These are phyloP conservation scores for Lodderomyces jiufengensis DNA, from an alignment of 1,139 yeast species.

Conservation along the genomic window DNA sequence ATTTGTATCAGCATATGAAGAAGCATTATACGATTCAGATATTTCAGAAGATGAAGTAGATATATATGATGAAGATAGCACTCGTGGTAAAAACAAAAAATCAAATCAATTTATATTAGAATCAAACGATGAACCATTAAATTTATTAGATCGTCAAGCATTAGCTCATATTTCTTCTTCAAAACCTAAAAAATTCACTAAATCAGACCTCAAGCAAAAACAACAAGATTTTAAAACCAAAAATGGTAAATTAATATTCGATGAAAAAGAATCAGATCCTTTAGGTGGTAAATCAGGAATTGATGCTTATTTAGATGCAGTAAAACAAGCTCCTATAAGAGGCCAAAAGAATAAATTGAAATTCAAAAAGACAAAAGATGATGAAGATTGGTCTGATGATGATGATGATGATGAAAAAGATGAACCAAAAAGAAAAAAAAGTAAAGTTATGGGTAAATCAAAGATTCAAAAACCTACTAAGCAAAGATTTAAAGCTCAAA, in stretches of 20 bases:
- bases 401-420: constrained; percentile 19
- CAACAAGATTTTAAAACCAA: constrained; percentile 50
- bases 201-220: constrained; percentile 40
- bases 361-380: constrained; percentile 64
- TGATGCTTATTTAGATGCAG: constrained; percentile 91
- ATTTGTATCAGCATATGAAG: constrained; percentile 82
- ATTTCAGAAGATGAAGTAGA: constrained; percentile 39
- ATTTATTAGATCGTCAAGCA: constrained; percentile 80
- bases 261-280: constrained; percentile 43
- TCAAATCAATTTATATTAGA: constrained; percentile 66
- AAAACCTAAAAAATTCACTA: constrained; percentile 59
- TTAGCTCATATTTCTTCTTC: constrained; percentile 85
- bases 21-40: constrained; percentile 65
- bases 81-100: constrained; percentile 13
- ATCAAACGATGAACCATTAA: constrained; percentile 78
- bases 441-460: constrained; percentile 19
- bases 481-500: constrained; percentile 54
- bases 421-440: constrained; percentile 14
- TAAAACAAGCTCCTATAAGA: constrained; percentile 86
- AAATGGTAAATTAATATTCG: constrained; percentile 54
- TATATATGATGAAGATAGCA: constrained; percentile 20
- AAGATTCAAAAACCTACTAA: constrained; percentile 33
- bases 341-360: constrained; percentile 90
- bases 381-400: constrained; percentile 49
- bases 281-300: constrained; percentile 57